Base-by-base conservation (phyloP, 2,329 filamentous ascomycete genomes). In the Claviceps fusiformis region DNA sequence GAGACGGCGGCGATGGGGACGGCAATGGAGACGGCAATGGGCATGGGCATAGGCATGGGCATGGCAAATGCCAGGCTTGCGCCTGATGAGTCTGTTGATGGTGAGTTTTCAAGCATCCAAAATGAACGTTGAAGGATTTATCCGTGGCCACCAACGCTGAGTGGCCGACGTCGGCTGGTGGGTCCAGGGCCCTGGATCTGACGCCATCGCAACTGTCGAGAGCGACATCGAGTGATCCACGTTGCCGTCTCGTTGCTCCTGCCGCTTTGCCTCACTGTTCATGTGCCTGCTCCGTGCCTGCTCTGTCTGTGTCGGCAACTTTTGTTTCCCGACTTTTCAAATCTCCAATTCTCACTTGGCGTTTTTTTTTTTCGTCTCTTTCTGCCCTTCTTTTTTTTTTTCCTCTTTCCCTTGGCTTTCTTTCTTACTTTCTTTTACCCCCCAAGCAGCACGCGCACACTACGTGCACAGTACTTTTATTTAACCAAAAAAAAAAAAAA, bases 131-230 rank as follows among this genome's bases (percentile, higher is more conserved):
- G n/a, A n/a, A n/a, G n/a, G n/a, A n/a, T n/a, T n/a, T n/a, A n/a
- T n/a, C n/a, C n/a, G n/a, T n/a, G n/a, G n/a, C n/a, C n/a, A n/a
- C n/a, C n/a, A n/a, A n/a, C n/a, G n/a, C n/a, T n/a, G n/a, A n/a
- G 33, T 6, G 24, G 52, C n/a, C 13, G 43, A 15, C n/a, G 33
- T n/a, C 52, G 33, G 44, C 41, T 37, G 15, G 29, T 48, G 48
- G 48, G 43, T 43, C 49, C 55, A 43, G 51, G 29, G 45, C 35
- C 45, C 33, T 47, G 11, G 35, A 49, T 37, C 44, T 59, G 58
- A 58, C 58, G 58, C 58, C 56, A 59, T 58, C 52, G 55, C 57
- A 55, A 31, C 53, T 35, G 54, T 9, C 17, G 15, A 24, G 51
- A 37, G 33, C 31, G 48, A 50, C 48, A 37, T 50, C 48, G 33